Evolutionary conservation across 2,329 filamentous ascomycete genomes (phyloP).

Genomic region (Thelonectria blattea): DNA sequence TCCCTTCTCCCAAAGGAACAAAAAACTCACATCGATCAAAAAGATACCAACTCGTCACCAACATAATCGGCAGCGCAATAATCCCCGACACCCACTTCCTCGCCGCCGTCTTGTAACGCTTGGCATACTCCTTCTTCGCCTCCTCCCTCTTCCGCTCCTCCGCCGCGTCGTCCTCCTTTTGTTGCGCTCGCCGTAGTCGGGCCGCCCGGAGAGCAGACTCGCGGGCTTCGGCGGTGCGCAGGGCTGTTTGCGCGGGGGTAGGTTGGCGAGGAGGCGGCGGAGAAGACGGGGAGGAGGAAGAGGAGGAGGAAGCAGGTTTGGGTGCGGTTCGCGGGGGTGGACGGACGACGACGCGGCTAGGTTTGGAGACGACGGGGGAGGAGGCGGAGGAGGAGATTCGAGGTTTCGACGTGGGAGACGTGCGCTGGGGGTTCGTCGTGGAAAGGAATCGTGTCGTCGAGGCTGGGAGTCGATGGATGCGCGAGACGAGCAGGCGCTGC

Average conservation of each 20-base stretch:
- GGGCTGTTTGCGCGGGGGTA: constrained; percentile 16
- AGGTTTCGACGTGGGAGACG: neutral
- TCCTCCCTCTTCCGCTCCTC: constrained; percentile 15
- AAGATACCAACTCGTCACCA: constrained; percentile 62
- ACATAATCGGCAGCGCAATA: constrained; percentile 59
- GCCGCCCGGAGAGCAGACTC: constrained; percentile 34
- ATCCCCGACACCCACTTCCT: constrained; percentile 55
- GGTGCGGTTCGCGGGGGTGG: neutral
- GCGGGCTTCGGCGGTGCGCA: constrained; percentile 32
- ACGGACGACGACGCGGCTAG: neutral
- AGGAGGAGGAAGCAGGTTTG: neutral
- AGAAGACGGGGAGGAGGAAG: neutral
- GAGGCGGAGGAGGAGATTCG: neutral
- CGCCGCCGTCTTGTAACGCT: constrained; percentile 51
- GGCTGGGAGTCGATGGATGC: neutral
- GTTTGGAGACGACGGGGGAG: neutral
- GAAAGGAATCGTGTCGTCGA: neutral
- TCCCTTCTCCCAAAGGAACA: too few species aligned
- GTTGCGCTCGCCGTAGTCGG: constrained; percentile 24
- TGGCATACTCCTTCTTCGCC: constrained; percentile 41
- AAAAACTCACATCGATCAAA: constrained; percentile 55
- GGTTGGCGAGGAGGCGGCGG: neutral
- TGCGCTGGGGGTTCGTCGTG: neutral
- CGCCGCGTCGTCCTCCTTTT: constrained; percentile 24
- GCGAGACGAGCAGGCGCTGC: neutral